Conservation (phyloP, 2,329 filamentous ascomycete genomes). For the Blastomyces parvus region DNA sequence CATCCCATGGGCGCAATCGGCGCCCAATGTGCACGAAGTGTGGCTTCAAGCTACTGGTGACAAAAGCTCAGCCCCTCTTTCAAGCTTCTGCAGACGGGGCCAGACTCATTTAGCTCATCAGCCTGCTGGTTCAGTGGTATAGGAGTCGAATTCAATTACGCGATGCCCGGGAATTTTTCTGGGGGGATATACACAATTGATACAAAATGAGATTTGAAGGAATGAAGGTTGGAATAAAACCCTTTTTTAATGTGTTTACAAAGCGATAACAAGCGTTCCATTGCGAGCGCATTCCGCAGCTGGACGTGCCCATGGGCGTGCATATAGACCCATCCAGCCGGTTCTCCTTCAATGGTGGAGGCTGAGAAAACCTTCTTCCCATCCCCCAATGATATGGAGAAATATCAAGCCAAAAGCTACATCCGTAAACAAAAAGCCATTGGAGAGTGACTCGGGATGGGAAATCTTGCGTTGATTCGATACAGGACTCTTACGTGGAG, state of each 20-base stretch:
- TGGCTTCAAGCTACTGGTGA: not conserved
- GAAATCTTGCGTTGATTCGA: not conserved
- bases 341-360: not conserved
- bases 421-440: not conserved
- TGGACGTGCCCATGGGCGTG: not conserved
- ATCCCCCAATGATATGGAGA: not conserved
- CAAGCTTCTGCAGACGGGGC: not conserved
- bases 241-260: not conserved
- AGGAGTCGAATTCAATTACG: not conserved
- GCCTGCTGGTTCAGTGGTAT: not conserved
- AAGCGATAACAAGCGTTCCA: not conserved
- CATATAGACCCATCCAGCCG: not conserved
- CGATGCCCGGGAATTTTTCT: not conserved
- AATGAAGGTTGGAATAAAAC: not conserved
- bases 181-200: not conserved
- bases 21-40: not conserved
- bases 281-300: not conserved
- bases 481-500: not conserved
- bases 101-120: not conserved
- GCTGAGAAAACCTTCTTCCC: not conserved
- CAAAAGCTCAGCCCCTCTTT: not conserved
- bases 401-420: not conserved
- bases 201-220: not conserved
- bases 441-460: not conserved
- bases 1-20: not conserved